Base-by-base conservation (phyloP, 192 early-diverging fungal genomes). In the Phycomyces nitens region DNA sequence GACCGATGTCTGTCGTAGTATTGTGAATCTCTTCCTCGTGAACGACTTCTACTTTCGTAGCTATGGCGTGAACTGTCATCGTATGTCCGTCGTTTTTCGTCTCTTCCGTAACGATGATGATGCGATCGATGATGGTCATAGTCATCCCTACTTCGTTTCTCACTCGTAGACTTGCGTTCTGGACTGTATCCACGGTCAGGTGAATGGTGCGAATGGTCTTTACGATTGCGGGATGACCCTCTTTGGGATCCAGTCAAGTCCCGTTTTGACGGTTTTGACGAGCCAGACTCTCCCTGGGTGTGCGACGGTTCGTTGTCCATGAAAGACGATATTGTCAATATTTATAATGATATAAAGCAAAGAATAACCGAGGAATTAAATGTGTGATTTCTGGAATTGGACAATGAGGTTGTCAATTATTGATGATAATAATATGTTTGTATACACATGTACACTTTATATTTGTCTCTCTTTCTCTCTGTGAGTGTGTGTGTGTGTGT, bases 111-210 rank as follows among this genome's bases (percentile, higher is more conserved):
- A 39, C 62, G 50, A 41, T 63, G 47, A 39, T 62, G 50, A 42
- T 51, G 62, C 34, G 44, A 47, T 53, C 52, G 34, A 44, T 39
- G 51, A 18, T 63, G 62, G 39, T 54, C 38, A 39, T 54, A 23
- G 21, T 63, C 62, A 39, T 63, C 62, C 53, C 62, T 53, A 40
- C 52, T 63, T 42, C 62, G 50, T 43, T 63, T 63, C 29, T 63
- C 62, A 50, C 43, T 40, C 18, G 20, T 63, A 22, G 20, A 39
- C 12, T 26, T 18, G 20, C 34, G 27, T 42, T 58, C 29, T 21
- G n/a, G 18, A 41, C 40, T 27, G 20, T 38, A 34, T 27, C 60
- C 49, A 62, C 52, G 50, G 38, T 63, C 62, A 21, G 39, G 52
- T 40, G 62, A 63, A 22, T 63, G 51, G 5, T 63, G 38, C 2